These are phyloP conservation scores for Salix udensis DNA, from an alignment of 345 rosid species.

Conservation along the genomic window DNA sequence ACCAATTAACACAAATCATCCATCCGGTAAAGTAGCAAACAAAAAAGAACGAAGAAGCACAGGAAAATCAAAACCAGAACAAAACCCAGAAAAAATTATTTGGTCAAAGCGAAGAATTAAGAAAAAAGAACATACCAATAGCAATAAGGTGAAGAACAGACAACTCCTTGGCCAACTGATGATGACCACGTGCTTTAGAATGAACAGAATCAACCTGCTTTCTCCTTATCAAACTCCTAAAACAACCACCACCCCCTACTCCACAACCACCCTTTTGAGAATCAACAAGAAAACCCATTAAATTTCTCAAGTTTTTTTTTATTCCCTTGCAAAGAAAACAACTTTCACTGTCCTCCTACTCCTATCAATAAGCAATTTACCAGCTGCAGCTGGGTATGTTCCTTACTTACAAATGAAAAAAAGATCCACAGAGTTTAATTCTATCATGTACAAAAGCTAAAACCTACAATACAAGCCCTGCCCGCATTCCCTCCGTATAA, in stretches of 20 bases:
- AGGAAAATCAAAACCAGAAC: neutral
- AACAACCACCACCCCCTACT: slow-evolving; percentile 20
- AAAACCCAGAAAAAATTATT: too few species aligned
- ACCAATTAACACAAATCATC: neutral
- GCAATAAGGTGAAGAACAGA: slow-evolving; percentile 31
- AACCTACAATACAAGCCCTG: neutral
- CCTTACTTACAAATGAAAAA: neutral
- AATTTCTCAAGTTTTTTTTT: neutral
- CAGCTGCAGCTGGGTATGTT: slow-evolving; percentile 1
- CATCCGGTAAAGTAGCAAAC: neutral
- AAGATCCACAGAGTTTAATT: neutral
- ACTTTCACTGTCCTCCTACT: neutral
- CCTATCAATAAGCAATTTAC: neutral
- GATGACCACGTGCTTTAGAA: slow-evolving; percentile 14
- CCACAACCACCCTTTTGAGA: slow-evolving; percentile 13
- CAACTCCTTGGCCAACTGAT: slow-evolving; percentile 30
- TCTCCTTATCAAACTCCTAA: slow-evolving; percentile 30
- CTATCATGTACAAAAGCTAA: neutral
- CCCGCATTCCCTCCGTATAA: slow-evolving; percentile 14
- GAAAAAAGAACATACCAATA: slow-evolving; percentile 16
- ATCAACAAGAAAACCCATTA: slow-evolving; percentile 28
- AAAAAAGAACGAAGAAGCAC: neutral
- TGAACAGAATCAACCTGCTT: slow-evolving; percentile 33
- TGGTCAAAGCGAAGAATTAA: neutral
- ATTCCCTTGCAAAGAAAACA: neutral